Conservation (phyloP, 768 basidiomycete species). For the Lentinula sp. region DNA sequence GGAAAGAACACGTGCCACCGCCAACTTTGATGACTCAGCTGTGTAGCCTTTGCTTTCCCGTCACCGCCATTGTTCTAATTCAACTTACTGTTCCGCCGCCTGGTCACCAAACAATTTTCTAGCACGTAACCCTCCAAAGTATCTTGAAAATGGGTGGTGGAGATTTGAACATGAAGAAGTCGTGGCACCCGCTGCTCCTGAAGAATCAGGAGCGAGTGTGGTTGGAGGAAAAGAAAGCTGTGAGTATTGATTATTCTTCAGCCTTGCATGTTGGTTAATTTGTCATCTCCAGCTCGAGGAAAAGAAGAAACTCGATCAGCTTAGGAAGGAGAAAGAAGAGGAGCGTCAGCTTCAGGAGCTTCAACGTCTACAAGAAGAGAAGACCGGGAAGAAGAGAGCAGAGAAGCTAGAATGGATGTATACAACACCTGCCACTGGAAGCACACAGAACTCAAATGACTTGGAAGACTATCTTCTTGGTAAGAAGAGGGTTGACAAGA, state of each 20-base stretch:
- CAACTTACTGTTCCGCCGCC: slow-evolving; percentile 9
- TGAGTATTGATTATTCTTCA: slow-evolving; percentile 30
- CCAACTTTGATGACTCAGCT: not conserved
- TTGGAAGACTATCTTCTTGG: slow-evolving; percentile 95
- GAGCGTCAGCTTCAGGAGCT: slow-evolving; percentile 95
- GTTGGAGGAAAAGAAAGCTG: slow-evolving; percentile 96
- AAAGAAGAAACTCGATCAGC: slow-evolving; percentile 96
- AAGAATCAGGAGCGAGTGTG: slow-evolving; percentile 99
- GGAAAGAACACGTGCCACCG: not conserved
- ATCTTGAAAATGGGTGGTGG: slow-evolving; percentile 90
- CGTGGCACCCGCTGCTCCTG: slow-evolving; percentile 97
- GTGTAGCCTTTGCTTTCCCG: not conserved
- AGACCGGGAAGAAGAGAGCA: slow-evolving; percentile 90
- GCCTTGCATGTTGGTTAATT: not conserved
- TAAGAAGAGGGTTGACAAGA: slow-evolving; percentile 97
- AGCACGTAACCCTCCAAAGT: slow-evolving; percentile 9
- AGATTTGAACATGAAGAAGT: slow-evolving; percentile 99
- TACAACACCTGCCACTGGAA: slow-evolving; percentile 93
- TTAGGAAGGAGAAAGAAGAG: slow-evolving; percentile 96
- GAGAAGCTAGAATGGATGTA: slow-evolving; percentile 99
- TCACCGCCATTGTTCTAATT: slow-evolving; percentile 4
- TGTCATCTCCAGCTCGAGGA: slow-evolving; percentile 74
- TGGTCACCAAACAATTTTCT: slow-evolving; percentile 5
- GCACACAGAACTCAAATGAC: slow-evolving; percentile 80
- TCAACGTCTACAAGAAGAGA: slow-evolving; percentile 90